A percentile compares a stretch with the other conserved stretches of the same genome.
Conservation (phyloP, 768 basidiomycete genomes). For the Mycena crocata region DNA sequence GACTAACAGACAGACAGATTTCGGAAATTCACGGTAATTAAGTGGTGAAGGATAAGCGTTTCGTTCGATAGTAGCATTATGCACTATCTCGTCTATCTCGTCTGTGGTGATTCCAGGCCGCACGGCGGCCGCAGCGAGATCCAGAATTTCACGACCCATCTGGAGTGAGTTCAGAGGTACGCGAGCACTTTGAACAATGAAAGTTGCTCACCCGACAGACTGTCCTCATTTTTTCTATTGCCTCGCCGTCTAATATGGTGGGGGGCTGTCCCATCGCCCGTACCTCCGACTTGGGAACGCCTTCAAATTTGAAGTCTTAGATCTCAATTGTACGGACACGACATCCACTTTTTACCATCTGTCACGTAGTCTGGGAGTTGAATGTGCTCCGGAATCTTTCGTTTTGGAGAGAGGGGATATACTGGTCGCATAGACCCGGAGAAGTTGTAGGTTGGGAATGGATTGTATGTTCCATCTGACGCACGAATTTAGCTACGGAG, state of each 20-base stretch:
- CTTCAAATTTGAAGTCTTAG: conserved; percentile 48
- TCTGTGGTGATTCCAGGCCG: conserved; percentile 96
- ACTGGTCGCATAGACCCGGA: conserved; percentile 86
- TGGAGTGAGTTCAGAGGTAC: conserved; percentile 44
- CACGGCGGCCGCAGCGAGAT: conserved; percentile 89
- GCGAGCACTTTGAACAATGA: neutral
- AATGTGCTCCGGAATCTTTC: conserved; percentile 86
- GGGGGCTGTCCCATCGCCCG: conserved; percentile 70
- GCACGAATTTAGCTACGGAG: neutral
- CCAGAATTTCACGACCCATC: conserved; percentile 95
- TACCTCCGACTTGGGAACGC: conserved; percentile 69
- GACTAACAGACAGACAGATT: conserved; percentile 95
- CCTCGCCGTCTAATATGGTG: conserved; percentile 72
- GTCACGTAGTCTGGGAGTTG: conserved; percentile 89
- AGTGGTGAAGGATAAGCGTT: conserved; percentile 95
- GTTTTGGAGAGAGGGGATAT: conserved; percentile 88
- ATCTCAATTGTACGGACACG: conserved; percentile 23
- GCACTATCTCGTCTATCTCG: conserved; percentile 93
- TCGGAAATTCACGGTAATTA: conserved; percentile 91
- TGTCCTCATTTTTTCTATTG: conserved; percentile 90
- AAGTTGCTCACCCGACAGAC: conserved; percentile 79
- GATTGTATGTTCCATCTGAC: conserved; percentile 82
- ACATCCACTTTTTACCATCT: conserved; percentile 44
- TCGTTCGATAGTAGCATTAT: conserved; percentile 90
- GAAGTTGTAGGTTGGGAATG: conserved; percentile 79